Base-by-base conservation (phyloP, 169 alveolate species). In the Theileria luwenshuni region DNA sequence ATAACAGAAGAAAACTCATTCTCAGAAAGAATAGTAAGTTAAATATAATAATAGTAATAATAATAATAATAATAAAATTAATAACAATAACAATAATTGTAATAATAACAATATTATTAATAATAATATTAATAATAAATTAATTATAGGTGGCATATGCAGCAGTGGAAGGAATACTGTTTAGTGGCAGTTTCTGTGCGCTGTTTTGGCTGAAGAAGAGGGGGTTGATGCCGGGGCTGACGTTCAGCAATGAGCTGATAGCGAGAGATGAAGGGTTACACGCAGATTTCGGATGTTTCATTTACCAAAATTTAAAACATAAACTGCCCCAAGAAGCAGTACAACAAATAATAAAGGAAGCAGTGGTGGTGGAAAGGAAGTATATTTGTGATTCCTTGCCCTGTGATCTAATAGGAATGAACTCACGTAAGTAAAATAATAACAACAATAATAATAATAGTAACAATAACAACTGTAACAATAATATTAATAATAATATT, bases 221-320 rank as follows among this genome's bases (percentile, higher is more conserved):
- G 30, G 97, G 97, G 17, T 88, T 95, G 64, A 94, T 96, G 97
- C 99, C 98, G 38, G 99, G 99, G 3, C 93, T 96, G 27, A 96
- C 99, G 3, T 95, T 94, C 80, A 91, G 96, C 75, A 95, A 98
- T 90, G 99, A 98, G 86, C 90, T 98, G 49, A 98, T 98, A 59
- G 86, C 98, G 32, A 94, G 99, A 71, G 99, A 98, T 77, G 99
- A 98, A 90, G 99, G 99, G 1, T 86, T 98, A 47, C 99, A 98
- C 85, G 98, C 99, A 19, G 99, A 98, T 83, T 98, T 98, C 81
- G 99, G 98, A 25, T 97, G 99, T 86, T 86, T 96, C 60, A 83
- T 97, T 41, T 97, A 98, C 93, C 92, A 95, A 52, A 86, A 93
- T 76, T 86, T 98, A 27, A 90, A 90, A 74, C 90, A 94, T 84